Percentiles rank a stretch among this genome's conserved stretches.
phyloP scores from a whole-genome alignment of 805 yeast species.

The Nakazawaea populi region DNA sequence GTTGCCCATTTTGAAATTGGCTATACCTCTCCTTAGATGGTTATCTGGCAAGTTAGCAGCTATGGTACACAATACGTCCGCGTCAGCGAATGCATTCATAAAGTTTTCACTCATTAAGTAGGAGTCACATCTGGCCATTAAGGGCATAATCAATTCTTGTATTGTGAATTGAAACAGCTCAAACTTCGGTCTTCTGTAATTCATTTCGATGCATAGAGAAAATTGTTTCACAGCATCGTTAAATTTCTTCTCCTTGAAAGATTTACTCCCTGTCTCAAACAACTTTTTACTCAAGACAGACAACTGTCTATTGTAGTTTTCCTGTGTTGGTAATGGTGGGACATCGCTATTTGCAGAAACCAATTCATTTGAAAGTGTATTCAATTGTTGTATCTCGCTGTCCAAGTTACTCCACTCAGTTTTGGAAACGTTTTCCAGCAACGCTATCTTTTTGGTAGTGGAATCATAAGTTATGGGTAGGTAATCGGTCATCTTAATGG shows the following conservation, averaged over 20 bases:
- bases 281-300: constrained; percentile 57
- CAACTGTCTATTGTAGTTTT: constrained; percentile 49
- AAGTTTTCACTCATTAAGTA: constrained; percentile 48
- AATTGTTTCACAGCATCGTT: constrained; percentile 61
- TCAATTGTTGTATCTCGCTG: constrained; percentile 27
- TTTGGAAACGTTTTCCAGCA: constrained; percentile 17
- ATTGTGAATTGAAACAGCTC: constrained; percentile 69
- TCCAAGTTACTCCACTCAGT: constrained; percentile 18
- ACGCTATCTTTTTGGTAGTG: constrained; percentile 21
- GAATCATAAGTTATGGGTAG: constrained; percentile 25
- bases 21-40: constrained; percentile 65
- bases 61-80: constrained; percentile 57
- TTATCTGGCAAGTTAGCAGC: constrained; percentile 61
- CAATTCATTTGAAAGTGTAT: constrained; percentile 32
- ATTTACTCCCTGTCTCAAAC: constrained; percentile 56
- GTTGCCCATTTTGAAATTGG: constrained; percentile 55
- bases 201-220: constrained; percentile 61
- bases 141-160: constrained; percentile 59
- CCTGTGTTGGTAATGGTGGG: constrained; percentile 48
- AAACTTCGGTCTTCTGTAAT: constrained; percentile 62
- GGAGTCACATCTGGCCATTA: constrained; percentile 70
- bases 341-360: constrained; percentile 40
- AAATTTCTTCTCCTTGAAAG: constrained; percentile 49
- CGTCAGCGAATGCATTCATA: constrained; percentile 60
- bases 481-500: neutral